Base-by-base conservation (phyloP, 2,329 filamentous ascomycete genomes). In the Ascosphaera pollenicola region DNA sequence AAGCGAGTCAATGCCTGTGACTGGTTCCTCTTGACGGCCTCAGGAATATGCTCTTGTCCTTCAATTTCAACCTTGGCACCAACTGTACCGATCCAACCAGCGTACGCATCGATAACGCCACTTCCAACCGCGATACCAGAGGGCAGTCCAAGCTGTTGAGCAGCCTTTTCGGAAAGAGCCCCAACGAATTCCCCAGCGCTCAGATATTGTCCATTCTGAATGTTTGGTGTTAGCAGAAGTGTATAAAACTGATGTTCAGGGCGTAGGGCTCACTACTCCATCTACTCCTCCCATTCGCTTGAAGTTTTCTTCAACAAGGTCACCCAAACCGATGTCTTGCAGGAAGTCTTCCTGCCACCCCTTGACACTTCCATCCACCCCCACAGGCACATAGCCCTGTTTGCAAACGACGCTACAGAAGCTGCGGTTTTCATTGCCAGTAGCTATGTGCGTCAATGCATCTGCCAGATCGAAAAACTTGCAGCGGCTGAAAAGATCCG, bases 21-120 rank as follows among this genome's bases (percentile, higher is more conserved):
- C n/a, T 89, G 71, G 53, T 92, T 83, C 58, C 92, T 91, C 52
- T 78, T 75, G 1, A 79, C 69, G 3, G 69, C 66, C 28, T 69
- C 69, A 43, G 70, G 65, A 53, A 78, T 75, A 31, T 87, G 67
- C 37, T 78, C 69, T 41, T 78, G 72, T 41, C 66, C 61, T 32
- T 68, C 66, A 13, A 91, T 69, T 47, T 83, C 70, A 49, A 94
- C 82, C 58, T 94, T 94, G 43, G 89, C 87, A 42, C 89, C 89
- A n/a, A 98, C 89, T 1, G 89, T 95, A 44, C 89, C 89, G 48
- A 98, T 89, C 89, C 89, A 98, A 46, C 89, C 89, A 43, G 89
- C 89, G 52, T 98, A 98, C 15, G 89, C 89, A 56, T 98, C 89
- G 52, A 98, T 98, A 46, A 98, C 89, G 57, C 85, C 85, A 52